Evolutionary conservation across 805 yeast species (phyloP).

Genomic region (Myxozyma vanderwaltii): DNA sequence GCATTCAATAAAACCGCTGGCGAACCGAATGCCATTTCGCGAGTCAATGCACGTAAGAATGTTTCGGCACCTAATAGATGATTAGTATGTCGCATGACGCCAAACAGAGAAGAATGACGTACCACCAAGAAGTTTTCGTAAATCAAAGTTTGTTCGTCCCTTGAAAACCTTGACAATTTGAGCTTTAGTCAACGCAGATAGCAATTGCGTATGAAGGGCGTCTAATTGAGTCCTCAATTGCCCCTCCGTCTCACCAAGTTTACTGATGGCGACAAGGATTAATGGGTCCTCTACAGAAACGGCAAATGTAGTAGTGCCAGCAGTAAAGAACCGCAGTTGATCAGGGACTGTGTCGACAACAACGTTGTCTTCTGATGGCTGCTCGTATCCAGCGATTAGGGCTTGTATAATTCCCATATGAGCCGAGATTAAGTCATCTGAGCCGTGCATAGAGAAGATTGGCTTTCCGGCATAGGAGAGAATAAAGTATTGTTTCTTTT

Average conservation of each 20-base stretch:
- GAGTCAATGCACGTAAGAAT: conserved; percentile 66
- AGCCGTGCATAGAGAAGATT: conserved; percentile 74
- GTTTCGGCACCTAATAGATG: conserved; percentile 59
- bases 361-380: conserved; percentile 37
- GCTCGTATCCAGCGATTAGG: conserved; percentile 66
- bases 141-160: conserved; percentile 76
- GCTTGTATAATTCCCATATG: conserved; percentile 83
- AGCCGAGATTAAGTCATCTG: conserved; percentile 65
- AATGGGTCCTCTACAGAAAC: conserved; percentile 69
- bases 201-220: conserved; percentile 69
- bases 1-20: conserved; percentile 68
- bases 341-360: conserved; percentile 18
- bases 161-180: conserved; percentile 69
- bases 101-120: not conserved
- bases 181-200: conserved; percentile 83
- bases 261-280: conserved; percentile 64
- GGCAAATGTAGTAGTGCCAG: conserved; percentile 56
- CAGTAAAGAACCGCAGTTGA: conserved; percentile 45
- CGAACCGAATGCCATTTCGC: conserved; percentile 53
- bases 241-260: conserved; percentile 42
- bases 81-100: not conserved
- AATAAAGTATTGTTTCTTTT: conserved; percentile 71
- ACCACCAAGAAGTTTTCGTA: conserved; percentile 67
- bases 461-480: conserved; percentile 88
- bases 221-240: conserved; percentile 64